phyloP scores from a whole-genome alignment of 148 eudicot species.

The Nyssa sinensis region DNA sequence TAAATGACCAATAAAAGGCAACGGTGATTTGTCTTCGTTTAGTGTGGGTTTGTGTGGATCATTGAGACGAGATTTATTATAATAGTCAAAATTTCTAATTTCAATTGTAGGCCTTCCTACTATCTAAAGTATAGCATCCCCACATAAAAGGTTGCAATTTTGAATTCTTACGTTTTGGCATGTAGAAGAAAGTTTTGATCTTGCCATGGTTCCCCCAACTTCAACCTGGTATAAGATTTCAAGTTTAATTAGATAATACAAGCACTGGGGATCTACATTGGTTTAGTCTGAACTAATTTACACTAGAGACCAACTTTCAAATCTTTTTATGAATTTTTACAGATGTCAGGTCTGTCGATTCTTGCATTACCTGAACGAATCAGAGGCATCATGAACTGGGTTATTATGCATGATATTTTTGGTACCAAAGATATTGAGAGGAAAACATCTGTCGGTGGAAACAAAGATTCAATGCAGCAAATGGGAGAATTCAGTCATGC shows the following conservation, averaged over 20 bases:
- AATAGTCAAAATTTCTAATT: not conserved
- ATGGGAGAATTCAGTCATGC: conserved; percentile 19
- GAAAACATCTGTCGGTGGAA: conserved; percentile 21
- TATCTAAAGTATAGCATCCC: not conserved
- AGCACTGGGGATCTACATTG: not conserved
- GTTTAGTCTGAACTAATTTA: not conserved
- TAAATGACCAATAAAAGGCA: not conserved
- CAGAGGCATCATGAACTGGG: conserved; percentile 27
- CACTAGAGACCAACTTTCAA: conserved; percentile 9
- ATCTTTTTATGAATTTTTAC: conserved; percentile 18
- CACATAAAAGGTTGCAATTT: too few relatives aligned
- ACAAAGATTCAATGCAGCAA: conserved; percentile 23
- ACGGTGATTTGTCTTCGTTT: too few relatives aligned
- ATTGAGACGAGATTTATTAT: not conserved
- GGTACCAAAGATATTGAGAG: conserved; percentile 22
- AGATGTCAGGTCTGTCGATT: conserved; percentile 40
- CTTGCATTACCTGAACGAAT: conserved; percentile 30
- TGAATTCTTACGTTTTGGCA: too few relatives aligned
- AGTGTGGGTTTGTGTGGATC: too few relatives aligned
- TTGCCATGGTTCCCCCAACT: not conserved
- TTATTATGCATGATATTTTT: conserved; percentile 14
- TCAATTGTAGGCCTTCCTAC: not conserved
- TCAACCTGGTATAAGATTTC: not conserved
- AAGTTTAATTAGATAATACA: not conserved
- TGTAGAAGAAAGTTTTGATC: not conserved